phyloP scores from a whole-genome alignment of 441 rosid species.

The Daphne laureola region DNA sequence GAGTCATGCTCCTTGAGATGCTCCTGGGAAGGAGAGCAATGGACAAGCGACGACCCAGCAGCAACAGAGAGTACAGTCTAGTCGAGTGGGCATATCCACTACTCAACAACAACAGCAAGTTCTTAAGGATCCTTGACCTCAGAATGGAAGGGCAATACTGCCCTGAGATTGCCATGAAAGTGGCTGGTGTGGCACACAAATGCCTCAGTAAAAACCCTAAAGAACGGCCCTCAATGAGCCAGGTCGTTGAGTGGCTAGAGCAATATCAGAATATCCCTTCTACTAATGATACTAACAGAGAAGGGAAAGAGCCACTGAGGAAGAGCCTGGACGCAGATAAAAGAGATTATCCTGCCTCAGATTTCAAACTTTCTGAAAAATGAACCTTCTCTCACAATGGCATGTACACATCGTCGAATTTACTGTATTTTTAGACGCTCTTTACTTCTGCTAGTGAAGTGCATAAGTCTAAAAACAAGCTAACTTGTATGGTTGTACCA shows the following conservation, averaged over 20 bases:
- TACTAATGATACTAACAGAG: neutral
- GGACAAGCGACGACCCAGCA: slow-evolving; percentile 89
- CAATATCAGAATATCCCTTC: slow-evolving; percentile 22
- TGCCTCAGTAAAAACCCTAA: slow-evolving; percentile 99
- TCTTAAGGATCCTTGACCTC: slow-evolving; percentile 78
- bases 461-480: too few species aligned
- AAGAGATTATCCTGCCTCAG: too few species aligned
- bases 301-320: slow-evolving; percentile 6
- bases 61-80: slow-evolving; percentile 84
- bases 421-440: too few species aligned
- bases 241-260: slow-evolving; percentile 82
- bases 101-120: slow-evolving; percentile 80
- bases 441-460: too few species aligned
- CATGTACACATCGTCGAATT: too few species aligned
- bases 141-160: slow-evolving; percentile 93
- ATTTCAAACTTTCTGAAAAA: too few species aligned
- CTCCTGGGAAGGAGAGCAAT: slow-evolving; percentile 92
- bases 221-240: slow-evolving; percentile 87
- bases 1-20: slow-evolving; percentile 92
- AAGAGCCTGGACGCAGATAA: too few species aligned
- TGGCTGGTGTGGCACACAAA: slow-evolving; percentile 67
- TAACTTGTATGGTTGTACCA: too few species aligned
- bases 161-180: slow-evolving; percentile 53
- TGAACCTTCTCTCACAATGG: too few species aligned
- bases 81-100: slow-evolving; percentile 98